phyloP scores from a whole-genome alignment of 768 basidiomycete genomes.

The Austroboletus eburneus region DNA sequence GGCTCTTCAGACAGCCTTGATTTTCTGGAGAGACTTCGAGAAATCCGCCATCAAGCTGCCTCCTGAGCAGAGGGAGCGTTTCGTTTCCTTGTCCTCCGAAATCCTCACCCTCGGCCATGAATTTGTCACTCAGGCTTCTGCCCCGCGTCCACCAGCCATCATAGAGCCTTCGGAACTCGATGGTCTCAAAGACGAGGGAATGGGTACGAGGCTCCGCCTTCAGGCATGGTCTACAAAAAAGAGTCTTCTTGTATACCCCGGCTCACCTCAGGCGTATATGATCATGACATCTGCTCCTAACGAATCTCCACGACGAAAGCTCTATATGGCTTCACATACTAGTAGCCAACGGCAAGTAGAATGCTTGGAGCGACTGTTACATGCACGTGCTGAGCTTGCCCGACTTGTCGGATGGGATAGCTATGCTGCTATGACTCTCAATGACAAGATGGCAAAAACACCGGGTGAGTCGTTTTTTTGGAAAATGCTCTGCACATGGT shows the following conservation, averaged over 20 bases:
- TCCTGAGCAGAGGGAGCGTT: constrained; percentile 67
- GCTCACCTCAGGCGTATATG: constrained; percentile 88
- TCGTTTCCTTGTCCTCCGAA: constrained; percentile 86
- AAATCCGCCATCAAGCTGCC: constrained; percentile 94
- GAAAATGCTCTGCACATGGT: not conserved
- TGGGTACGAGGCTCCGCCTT: constrained; percentile 68
- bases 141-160: constrained; percentile 59
- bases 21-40: constrained; percentile 96
- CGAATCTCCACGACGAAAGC: constrained; percentile 73
- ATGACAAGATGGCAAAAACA: constrained; percentile 96
- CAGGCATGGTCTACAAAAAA: constrained; percentile 76
- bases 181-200: constrained; percentile 71
- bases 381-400: constrained; percentile 78
- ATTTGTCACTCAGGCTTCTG: constrained; percentile 68
- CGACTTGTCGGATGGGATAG: constrained; percentile 79
- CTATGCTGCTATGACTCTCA: constrained; percentile 81
- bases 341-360: constrained; percentile 73
- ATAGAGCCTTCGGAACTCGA: constrained; percentile 67
- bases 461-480: constrained; percentile 54
- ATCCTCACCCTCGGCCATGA: constrained; percentile 83
- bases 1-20: constrained; percentile 82
- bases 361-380: constrained; percentile 70
- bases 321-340: constrained; percentile 80
- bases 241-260: constrained; percentile 76
- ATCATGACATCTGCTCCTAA: constrained; percentile 85